Conservation (phyloP, 2,329 filamentous ascomycete genomes). For the Microsporum canis region DNA sequence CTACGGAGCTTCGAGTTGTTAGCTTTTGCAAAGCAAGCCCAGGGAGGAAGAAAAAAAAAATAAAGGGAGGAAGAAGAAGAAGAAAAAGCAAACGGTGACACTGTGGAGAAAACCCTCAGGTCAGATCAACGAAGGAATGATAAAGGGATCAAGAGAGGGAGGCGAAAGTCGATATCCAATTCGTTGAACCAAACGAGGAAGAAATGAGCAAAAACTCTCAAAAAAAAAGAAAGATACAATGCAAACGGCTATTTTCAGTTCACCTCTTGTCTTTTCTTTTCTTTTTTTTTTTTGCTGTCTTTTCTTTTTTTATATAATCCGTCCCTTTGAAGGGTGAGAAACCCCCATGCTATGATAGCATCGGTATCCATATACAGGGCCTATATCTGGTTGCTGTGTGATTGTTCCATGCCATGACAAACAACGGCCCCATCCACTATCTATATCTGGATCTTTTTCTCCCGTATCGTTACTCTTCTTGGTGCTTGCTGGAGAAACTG, state of each 20-base stretch:
- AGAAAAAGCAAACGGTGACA: neutral
- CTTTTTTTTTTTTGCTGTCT: neutral
- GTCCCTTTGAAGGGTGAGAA: neutral
- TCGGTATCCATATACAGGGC: neutral
- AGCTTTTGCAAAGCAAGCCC: neutral
- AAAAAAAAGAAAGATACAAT: neutral
- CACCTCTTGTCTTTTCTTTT: neutral
- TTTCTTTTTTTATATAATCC: neutral
- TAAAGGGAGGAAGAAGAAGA: neutral
- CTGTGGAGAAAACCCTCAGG: neutral
- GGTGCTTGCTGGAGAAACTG: neutral
- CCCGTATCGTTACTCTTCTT: neutral
- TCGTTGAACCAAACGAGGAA: neutral
- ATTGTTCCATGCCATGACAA: slow-evolving; percentile 3
- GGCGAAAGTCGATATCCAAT: neutral
- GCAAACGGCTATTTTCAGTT: neutral
- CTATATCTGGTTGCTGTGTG: neutral
- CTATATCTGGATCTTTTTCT: neutral
- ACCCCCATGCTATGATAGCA: slow-evolving; percentile 1
- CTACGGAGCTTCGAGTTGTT: neutral
- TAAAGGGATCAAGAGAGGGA: neutral
- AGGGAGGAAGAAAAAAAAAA: neutral
- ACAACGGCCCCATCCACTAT: neutral
- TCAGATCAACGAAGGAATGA: neutral
- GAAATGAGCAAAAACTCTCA: neutral